Evolutionary conservation across 805 yeast species (phyloP).

Genomic region (Yarrowia sp.): DNA sequence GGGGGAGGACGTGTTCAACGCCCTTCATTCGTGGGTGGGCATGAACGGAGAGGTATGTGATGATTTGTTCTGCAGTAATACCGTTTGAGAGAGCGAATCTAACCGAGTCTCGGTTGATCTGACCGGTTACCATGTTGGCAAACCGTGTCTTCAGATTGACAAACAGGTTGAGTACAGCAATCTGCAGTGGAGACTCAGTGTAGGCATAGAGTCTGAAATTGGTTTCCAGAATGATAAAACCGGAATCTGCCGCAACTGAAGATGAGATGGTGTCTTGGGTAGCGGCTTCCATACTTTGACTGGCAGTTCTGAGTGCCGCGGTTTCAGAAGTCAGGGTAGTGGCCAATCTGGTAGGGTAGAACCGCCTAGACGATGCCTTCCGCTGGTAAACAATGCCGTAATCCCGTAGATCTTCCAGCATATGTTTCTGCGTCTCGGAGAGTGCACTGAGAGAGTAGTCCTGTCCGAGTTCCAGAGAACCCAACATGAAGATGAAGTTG

Average conservation of each 20-base stretch:
- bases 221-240: constrained; percentile 83
- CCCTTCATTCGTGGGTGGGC: constrained; percentile 88
- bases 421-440: constrained; percentile 73
- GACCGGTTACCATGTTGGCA: constrained; percentile 89
- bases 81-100: constrained; percentile 81
- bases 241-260: constrained; percentile 35
- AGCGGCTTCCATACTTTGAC: constrained; percentile 71
- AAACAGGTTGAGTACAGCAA: constrained; percentile 84
- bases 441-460: constrained; percentile 71
- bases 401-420: constrained; percentile 87
- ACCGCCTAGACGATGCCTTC: constrained; percentile 54
- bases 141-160: constrained; percentile 83
- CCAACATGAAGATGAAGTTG: constrained; percentile 88
- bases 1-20: constrained; percentile 69
- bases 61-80: constrained; percentile 91
- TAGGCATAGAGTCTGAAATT: constrained; percentile 91
- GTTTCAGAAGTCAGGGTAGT: constrained; percentile 86
- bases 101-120: constrained; percentile 86
- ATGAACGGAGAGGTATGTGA: constrained; percentile 81
- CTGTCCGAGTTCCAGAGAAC: constrained; percentile 86
- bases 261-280: constrained; percentile 33
- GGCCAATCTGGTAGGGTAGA: constrained; percentile 88
- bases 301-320: constrained; percentile 64
- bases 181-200: constrained; percentile 90
- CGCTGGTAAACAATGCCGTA: constrained; percentile 83